Base-by-base conservation (phyloP, 192 early-diverging fungal species). In the Coemansia sp. region DNA sequence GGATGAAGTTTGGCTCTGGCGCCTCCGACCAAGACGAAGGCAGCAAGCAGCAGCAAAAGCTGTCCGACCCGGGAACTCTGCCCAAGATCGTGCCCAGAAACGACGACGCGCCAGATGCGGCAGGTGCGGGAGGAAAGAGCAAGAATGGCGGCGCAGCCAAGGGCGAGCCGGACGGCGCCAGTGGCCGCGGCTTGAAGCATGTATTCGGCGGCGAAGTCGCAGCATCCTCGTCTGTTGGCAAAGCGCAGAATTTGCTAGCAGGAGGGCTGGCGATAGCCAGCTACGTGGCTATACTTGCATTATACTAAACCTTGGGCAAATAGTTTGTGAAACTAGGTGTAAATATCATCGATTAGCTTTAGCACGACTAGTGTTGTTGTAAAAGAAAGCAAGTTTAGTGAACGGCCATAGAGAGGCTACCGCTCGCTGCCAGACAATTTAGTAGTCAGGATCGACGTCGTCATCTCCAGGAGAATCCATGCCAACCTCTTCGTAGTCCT, bases 401-500 rank as follows among this genome's bases (percentile, higher is more conserved):
- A 23, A 64, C 16, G 25, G 45, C n/a, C n/a, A 26, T 16, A 21
- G 5, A 56, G 41, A 23, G 13, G 39, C 7, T 5, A 37, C 18
- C 47, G 23, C 11, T 23, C 5, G 53, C 47, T 41, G 42, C 42
- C 33, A 6, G 16, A 34, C 56, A 13, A 31, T 26, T 83, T 84
- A 86, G 79, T 86, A 87, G 67, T 85, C 84, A 34, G 61, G 86
- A 48, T 91, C 94, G 60, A 90, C 87, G 75, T 92, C 91, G 71
- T 91, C 92, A 62, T 90, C 90, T 72, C 86, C 92, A 53, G 89
- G 82, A 56, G 95, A 97, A 84, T 99, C 97, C 69, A 93, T 91
- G 67, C 94, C 97, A 65, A 99, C 96, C 84, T 99, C 97, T 82
- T 99, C 97, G 86, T 98, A 99, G 82, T 99, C 97, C 93, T 97